phyloP scores from a whole-genome alignment of 2,329 filamentous ascomycete species.

The Diplodia corticola region DNA sequence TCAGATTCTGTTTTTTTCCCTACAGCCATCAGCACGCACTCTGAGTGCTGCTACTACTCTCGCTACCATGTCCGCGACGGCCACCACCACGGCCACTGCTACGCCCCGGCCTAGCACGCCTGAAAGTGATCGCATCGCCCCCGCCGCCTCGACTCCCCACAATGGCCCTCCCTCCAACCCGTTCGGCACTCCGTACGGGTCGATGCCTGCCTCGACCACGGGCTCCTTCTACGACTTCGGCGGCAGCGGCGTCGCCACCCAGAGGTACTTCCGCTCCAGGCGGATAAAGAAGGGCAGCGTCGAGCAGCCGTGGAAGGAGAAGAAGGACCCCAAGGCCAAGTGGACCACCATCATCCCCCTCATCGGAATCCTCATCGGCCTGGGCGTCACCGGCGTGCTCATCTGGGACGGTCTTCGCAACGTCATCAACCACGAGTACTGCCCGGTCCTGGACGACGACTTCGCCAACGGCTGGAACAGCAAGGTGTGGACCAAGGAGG shows the following conservation, averaged over 20 bases:
- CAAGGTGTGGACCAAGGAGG: conserved; percentile 71
- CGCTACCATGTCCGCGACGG: conserved; percentile 20
- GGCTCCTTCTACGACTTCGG: conserved; percentile 40
- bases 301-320: conserved; percentile 75
- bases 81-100: conserved; percentile 32
- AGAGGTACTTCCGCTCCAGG: conserved; percentile 69
- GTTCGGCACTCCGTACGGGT: conserved; percentile 45
- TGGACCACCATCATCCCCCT: conserved; percentile 82
- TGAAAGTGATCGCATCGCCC: conserved; percentile 38
- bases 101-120: conserved; percentile 43
- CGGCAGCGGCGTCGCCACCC: conserved; percentile 29
- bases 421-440: conserved; percentile 75
- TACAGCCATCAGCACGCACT: neutral
- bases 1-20: neutral
- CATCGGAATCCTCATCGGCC: conserved; percentile 67
- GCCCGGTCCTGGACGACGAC: conserved; percentile 65
- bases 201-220: conserved; percentile 46
- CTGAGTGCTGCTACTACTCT: neutral
- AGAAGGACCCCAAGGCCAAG: conserved; percentile 75
- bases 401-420: conserved; percentile 73
- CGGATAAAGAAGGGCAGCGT: conserved; percentile 70
- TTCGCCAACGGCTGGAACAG: conserved; percentile 61
- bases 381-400: conserved; percentile 68
- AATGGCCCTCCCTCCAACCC: conserved; percentile 27
- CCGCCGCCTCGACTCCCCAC: conserved; percentile 24